phyloP scores from a whole-genome alignment of 805 yeast species.

The Hemisphaericaspora nanyangensis region DNA sequence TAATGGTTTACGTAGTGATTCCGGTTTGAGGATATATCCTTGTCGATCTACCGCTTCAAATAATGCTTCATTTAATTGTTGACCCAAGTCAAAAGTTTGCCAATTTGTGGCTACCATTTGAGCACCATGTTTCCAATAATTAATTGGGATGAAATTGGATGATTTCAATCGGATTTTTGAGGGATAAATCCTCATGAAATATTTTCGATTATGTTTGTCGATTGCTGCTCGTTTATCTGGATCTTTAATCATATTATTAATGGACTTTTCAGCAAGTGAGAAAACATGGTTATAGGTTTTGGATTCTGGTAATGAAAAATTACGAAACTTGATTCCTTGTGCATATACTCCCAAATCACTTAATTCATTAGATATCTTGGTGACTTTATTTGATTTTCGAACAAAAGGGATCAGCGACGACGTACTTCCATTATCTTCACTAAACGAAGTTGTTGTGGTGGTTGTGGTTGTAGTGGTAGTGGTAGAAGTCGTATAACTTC shows the following conservation, averaged over 20 bases:
- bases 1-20: slow-evolving; percentile 34
- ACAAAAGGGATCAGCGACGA: slow-evolving; percentile 13
- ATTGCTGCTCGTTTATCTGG: slow-evolving; percentile 50
- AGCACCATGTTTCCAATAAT: slow-evolving; percentile 79
- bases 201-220: slow-evolving; percentile 71
- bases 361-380: slow-evolving; percentile 37
- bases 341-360: slow-evolving; percentile 66
- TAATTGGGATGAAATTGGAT: slow-evolving; percentile 74
- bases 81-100: slow-evolving; percentile 90
- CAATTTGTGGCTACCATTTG: slow-evolving; percentile 97
- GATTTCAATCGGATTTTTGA: slow-evolving; percentile 73
- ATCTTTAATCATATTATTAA: slow-evolving; percentile 63
- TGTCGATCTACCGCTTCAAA: slow-evolving; percentile 55
- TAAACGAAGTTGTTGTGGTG: slow-evolving; percentile 40
- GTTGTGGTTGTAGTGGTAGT: slow-evolving; percentile 18
- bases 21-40: slow-evolving; percentile 83
- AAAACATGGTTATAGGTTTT: slow-evolving; percentile 78
- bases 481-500: slow-evolving; percentile 13
- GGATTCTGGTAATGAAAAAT: slow-evolving; percentile 83
- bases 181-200: slow-evolving; percentile 84
- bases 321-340: slow-evolving; percentile 72
- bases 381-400: slow-evolving; percentile 15
- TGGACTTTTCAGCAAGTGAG: slow-evolving; percentile 74
- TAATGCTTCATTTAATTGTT: slow-evolving; percentile 82
- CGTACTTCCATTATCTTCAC: slow-evolving; percentile 30